Conservation (phyloP, 768 basidiomycete species). For the Fomitopsis pulvina region DNA sequence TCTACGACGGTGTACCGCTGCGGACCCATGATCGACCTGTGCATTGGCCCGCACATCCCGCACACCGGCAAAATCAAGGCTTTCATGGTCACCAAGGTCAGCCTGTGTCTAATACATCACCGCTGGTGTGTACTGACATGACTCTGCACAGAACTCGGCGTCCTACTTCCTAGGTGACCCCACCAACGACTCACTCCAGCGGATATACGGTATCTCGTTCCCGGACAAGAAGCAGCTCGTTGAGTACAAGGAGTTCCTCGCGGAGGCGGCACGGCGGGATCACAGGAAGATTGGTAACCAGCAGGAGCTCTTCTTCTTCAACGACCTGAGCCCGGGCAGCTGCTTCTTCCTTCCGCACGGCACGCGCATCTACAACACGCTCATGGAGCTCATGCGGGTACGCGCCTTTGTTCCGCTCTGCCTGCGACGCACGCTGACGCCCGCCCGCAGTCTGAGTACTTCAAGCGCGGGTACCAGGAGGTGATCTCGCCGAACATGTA, state of each 20-base stretch:
- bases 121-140: not conserved
- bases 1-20: conserved; percentile 98
- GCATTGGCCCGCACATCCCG: conserved; percentile 95
- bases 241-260: conserved; percentile 94
- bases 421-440: not conserved
- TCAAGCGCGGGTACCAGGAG: conserved; percentile 94
- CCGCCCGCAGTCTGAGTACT: conserved; percentile 72
- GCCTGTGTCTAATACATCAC: conserved; percentile 3
- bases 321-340: conserved; percentile 91
- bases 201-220: conserved; percentile 98
- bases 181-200: conserved; percentile 89
- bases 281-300: conserved; percentile 96
- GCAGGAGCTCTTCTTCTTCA: conserved; percentile 98
- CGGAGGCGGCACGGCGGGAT: conserved; percentile 96
- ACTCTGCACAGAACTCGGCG: conserved; percentile 75
- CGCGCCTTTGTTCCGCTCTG: conserved; percentile 19
- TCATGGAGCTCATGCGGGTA: conserved; percentile 87
- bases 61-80: conserved; percentile 98
- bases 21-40: conserved; percentile 97
- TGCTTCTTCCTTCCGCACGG: conserved; percentile 98
- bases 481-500: conserved; percentile 99
- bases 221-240: conserved; percentile 93
- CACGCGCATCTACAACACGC: conserved; percentile 91
- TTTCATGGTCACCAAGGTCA: conserved; percentile 91
- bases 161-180: conserved; percentile 97